A percentile compares a stretch with the other conserved stretches of the same genome.
These are phyloP conservation scores for Populus hybrid DNA, from an alignment of 441 rosid genomes.

Conservation along the genomic window DNA sequence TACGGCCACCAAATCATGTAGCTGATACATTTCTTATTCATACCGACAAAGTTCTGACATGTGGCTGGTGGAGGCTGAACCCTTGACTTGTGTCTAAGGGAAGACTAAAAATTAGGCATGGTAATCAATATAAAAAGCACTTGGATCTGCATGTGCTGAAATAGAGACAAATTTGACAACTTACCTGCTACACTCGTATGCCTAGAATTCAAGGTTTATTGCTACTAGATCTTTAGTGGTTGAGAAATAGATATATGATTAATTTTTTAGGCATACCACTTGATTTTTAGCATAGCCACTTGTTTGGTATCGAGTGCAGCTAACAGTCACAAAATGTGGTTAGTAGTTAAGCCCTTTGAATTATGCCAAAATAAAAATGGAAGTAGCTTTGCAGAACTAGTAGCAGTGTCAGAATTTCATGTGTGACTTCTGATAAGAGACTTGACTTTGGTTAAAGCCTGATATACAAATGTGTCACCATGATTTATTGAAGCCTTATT, in stretches of 20 bases:
- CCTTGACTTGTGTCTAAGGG: conserved; percentile 1
- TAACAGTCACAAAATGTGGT: too few relatives aligned
- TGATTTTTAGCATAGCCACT: not conserved
- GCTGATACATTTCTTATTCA: not conserved
- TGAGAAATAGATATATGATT: not conserved
- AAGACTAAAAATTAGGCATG: not conserved
- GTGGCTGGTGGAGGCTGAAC: conserved; percentile 10
- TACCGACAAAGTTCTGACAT: not conserved
- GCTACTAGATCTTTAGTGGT: not conserved
- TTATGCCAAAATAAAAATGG: not conserved
- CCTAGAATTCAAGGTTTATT: not conserved
- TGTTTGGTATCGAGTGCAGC: not conserved
- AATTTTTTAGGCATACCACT: not conserved
- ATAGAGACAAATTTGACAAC: conserved; percentile 21
- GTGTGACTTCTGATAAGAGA: not conserved
- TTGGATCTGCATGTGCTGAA: conserved; percentile 26
- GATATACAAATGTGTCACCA: not conserved
- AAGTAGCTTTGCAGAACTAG: not conserved
- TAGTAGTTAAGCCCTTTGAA: too few relatives aligned
- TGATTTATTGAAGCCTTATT: not conserved
- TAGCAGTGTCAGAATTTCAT: not conserved
- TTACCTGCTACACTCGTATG: not conserved
- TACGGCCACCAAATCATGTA: not conserved
- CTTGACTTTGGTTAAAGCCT: not conserved
- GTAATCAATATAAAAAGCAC: not conserved